Evolutionary conservation across 1,284 basidiomycete genomes (phyloP).

Genomic region (Marasmius tenuissimus): DNA sequence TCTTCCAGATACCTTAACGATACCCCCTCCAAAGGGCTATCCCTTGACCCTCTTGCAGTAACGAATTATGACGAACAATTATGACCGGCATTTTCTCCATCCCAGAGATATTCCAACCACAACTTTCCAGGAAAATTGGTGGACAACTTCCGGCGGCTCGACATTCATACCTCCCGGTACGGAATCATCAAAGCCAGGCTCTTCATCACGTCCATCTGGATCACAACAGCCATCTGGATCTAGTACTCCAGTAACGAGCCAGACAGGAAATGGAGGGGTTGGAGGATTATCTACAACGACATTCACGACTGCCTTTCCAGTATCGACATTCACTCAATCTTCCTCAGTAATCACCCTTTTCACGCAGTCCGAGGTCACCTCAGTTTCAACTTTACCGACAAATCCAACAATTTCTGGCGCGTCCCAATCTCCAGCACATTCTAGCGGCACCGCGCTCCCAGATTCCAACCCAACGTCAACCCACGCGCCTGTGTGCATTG

Average conservation of each 20-base stretch:
- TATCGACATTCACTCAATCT: conserved; percentile 39
- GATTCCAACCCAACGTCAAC: conserved; percentile 18
- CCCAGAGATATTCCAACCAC: conserved; percentile 5
- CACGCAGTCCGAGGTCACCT: conserved; percentile 35
- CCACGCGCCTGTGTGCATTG: conserved; percentile 51
- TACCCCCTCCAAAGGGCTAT: neutral
- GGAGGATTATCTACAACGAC: conserved; percentile 30
- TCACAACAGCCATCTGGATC: conserved; percentile 1
- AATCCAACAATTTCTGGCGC: conserved; percentile 21
- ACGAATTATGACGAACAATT: conserved; percentile 1
- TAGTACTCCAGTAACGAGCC: conserved; percentile 9
- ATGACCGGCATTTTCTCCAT: conserved; percentile 9
- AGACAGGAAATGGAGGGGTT: conserved; percentile 10
- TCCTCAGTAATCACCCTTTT: conserved; percentile 16
- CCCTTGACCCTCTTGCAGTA: neutral
- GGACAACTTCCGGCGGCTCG: conserved; percentile 14
- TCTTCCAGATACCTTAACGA: neutral
- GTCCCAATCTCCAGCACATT: conserved; percentile 22
- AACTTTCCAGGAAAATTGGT: conserved; percentile 11
- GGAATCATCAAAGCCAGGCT: conserved; percentile 14
- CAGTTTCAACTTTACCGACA: conserved; percentile 18
- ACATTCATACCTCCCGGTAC: conserved; percentile 14
- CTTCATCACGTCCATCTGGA: conserved; percentile 8
- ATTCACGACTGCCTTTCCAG: conserved; percentile 30
- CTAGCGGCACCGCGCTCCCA: conserved; percentile 10